Evolutionary conservation across 208 protist genomes (phyloP).

Genomic region (Herpetomonas samuelpessoai): DNA sequence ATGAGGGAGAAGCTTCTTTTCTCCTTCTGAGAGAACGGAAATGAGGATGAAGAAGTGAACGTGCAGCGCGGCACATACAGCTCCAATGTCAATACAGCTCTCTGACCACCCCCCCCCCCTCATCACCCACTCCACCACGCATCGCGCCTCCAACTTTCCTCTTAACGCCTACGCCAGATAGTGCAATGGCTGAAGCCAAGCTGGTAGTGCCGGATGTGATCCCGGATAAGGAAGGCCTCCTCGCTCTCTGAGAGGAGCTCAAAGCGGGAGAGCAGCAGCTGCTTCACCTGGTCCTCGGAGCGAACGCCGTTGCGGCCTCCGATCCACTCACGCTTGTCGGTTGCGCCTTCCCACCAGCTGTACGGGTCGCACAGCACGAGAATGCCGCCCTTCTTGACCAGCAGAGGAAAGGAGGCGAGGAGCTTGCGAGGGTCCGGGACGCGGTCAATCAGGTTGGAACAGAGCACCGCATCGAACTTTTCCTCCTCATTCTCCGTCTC

Average conservation of each 20-base stretch:
- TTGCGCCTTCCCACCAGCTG: slow-evolving; percentile 81
- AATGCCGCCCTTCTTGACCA: slow-evolving; percentile 57
- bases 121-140: no score
- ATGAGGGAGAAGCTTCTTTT: no score
- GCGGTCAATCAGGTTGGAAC: slow-evolving; percentile 79
- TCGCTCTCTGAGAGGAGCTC: slow-evolving; percentile 72
- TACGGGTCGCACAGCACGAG: slow-evolving; percentile 83
- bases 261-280: slow-evolving; percentile 55
- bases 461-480: slow-evolving; percentile 76
- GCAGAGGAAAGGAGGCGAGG: slow-evolving; percentile 36
- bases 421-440: slow-evolving; percentile 66
- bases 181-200: slow-evolving; percentile 83
- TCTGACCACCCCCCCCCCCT: no score
- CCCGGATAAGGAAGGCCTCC: slow-evolving; percentile 88
- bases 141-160: background rate
- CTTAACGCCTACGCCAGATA: slow-evolving; percentile 50
- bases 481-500: slow-evolving; percentile 50
- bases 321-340: slow-evolving; percentile 59
- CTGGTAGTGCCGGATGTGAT: slow-evolving; percentile 86
- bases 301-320: slow-evolving; percentile 49
- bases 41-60: no score
- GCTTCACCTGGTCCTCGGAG: slow-evolving; percentile 63
- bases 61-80: no score
- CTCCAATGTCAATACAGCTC: no score
- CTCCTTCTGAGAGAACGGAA: no score